Conservation (phyloP, 1,284 basidiomycete genomes). For the Papiliotrema nemorosa region DNA sequence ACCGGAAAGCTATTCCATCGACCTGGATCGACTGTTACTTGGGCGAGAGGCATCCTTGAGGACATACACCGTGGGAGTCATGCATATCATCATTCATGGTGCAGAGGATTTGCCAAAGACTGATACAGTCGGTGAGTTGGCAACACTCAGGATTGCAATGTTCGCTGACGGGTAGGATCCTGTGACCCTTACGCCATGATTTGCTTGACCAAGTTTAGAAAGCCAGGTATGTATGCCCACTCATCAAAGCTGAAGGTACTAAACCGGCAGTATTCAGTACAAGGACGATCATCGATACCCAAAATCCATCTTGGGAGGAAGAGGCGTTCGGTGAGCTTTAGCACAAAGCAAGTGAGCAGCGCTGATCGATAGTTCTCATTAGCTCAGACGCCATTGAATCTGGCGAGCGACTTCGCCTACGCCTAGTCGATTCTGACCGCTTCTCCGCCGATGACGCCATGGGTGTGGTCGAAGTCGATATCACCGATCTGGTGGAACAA, state of each 20-base stretch:
- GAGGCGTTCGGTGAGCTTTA: constrained; percentile 36
- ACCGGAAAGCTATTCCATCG: constrained; percentile 44
- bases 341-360: not conserved
- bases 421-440: constrained; percentile 49
- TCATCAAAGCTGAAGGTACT: not conserved
- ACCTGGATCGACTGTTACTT: constrained; percentile 47
- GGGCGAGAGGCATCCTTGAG: constrained; percentile 38
- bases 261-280: constrained; percentile 38
- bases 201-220: constrained; percentile 43
- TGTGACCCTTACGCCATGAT: constrained; percentile 49
- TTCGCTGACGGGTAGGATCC: constrained; percentile 11
- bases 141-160: not conserved
- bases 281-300: constrained; percentile 42
- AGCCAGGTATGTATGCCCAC: constrained; percentile 24
- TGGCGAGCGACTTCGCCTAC: constrained; percentile 43
- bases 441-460: constrained; percentile 52
- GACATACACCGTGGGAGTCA: constrained; percentile 41
- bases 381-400: constrained; percentile 40
- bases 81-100: constrained; percentile 43
- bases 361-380: constrained; percentile 34
- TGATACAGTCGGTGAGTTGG: constrained; percentile 41
- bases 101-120: constrained; percentile 39
- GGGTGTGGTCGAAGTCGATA: constrained; percentile 48
- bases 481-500: constrained; percentile 45
- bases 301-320: constrained; percentile 48